phyloP scores from a whole-genome alignment of 2,329 filamentous ascomycete species.

The Alternaria sp. region DNA sequence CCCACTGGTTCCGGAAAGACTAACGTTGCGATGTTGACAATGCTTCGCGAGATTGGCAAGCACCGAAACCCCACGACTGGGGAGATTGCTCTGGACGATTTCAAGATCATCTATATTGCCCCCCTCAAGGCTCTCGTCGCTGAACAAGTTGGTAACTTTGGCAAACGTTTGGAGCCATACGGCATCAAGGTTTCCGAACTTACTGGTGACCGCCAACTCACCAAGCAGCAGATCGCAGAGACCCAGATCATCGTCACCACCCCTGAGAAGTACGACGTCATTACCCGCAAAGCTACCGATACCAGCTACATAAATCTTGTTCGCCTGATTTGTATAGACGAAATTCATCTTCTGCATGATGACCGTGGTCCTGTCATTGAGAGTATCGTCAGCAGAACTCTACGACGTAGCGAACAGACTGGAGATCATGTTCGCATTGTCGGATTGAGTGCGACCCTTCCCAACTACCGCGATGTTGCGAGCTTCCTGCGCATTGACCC shows the following conservation, averaged over 20 bases:
- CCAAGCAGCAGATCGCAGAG: slow-evolving; percentile 97
- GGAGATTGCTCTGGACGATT: slow-evolving; percentile 93
- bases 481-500: slow-evolving; percentile 92
- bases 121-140: slow-evolving; percentile 95
- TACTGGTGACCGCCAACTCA: slow-evolving; percentile 96
- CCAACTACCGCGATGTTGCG: slow-evolving; percentile 95
- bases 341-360: slow-evolving; percentile 97
- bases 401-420: slow-evolving; percentile 91
- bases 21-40: slow-evolving; percentile 97
- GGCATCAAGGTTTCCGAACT: slow-evolving; percentile 94
- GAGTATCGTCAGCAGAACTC: slow-evolving; percentile 94
- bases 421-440: slow-evolving; percentile 91
- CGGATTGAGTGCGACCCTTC: slow-evolving; percentile 91
- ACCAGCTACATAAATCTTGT: slow-evolving; percentile 98
- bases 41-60: slow-evolving; percentile 95
- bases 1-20: slow-evolving; percentile 98
- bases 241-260: slow-evolving; percentile 99
- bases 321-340: slow-evolving; percentile 93
- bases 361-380: slow-evolving; percentile 96
- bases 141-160: slow-evolving; percentile 98
- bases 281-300: slow-evolving; percentile 96
- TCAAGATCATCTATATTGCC: slow-evolving; percentile 98
- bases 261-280: slow-evolving; percentile 99
- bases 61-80: slow-evolving; percentile 87
- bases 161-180: slow-evolving; percentile 86